phyloP scores from a whole-genome alignment of 331 rosid species.

The Erythrophleum ivorense region DNA sequence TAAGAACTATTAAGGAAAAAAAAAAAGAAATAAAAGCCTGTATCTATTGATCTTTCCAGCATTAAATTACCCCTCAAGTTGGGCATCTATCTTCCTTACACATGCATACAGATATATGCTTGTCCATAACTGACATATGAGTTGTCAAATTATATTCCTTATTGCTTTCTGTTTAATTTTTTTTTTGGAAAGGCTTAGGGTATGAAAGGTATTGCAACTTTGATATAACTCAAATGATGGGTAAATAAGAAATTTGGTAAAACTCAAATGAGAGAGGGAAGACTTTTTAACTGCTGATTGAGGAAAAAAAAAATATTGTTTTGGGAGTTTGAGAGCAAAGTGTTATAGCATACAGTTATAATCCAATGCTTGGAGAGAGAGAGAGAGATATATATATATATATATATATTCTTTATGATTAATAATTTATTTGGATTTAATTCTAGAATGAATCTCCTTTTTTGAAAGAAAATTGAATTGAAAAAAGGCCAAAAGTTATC shows the following conservation, averaged over 20 bases:
- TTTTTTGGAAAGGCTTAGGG: too few relatives aligned
- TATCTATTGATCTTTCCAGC: not conserved
- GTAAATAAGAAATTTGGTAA: not conserved
- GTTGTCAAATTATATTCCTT: not conserved
- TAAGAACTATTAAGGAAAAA: not conserved
- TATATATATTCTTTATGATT: not conserved
- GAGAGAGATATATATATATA: not conserved
- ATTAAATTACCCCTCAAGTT: slow-evolving; percentile 3
- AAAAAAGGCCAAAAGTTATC: not conserved
- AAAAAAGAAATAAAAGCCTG: not conserved
- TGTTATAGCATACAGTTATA: not conserved
- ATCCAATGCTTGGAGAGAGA: not conserved
- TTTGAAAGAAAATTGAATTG: not conserved
- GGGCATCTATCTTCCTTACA: not conserved
- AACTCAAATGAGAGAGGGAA: not conserved
- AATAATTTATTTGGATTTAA: not conserved
- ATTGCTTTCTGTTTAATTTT: not conserved
- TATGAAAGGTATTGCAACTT: not conserved
- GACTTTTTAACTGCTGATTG: not conserved
- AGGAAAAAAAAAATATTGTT: not conserved
- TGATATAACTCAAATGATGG: not conserved
- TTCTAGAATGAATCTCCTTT: not conserved
- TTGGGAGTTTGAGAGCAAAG: not conserved
- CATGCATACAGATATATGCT: not conserved
- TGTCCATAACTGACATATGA: not conserved